Evolutionary conservation across 345 rosid species (phyloP).

Genomic region (Combretum micranthum): DNA sequence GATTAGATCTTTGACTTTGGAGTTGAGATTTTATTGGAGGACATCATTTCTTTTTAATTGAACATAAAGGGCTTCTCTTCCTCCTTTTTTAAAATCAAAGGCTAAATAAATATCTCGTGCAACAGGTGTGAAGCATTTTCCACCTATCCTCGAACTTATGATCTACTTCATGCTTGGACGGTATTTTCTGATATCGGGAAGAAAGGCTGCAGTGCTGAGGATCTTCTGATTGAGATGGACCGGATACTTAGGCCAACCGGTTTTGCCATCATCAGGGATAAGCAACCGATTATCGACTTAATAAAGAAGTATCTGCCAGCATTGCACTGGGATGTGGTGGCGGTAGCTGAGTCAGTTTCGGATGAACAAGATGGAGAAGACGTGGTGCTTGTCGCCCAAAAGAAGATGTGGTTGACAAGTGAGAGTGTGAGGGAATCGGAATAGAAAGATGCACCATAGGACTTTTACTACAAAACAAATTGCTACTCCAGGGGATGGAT

Average conservation of each 20-base stretch:
- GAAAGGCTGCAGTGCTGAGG: slow-evolving; percentile 76
- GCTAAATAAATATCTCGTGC: background rate
- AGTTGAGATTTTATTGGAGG: too few relatives aligned
- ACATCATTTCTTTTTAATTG: too few relatives aligned
- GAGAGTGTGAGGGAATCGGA: slow-evolving; percentile 66
- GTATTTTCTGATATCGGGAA: slow-evolving; percentile 57
- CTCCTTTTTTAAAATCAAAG: too few relatives aligned
- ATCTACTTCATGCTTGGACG: slow-evolving; percentile 75
- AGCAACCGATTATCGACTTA: slow-evolving; percentile 45
- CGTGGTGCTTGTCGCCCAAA: slow-evolving; percentile 48
- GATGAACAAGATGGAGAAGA: slow-evolving; percentile 60
- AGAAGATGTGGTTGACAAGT: slow-evolving; percentile 83
- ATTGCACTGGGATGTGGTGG: slow-evolving; percentile 81
- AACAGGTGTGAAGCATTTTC: slow-evolving; percentile 93
- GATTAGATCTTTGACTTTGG: too few relatives aligned
- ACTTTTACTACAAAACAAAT: background rate
- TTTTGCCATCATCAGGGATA: slow-evolving; percentile 66
- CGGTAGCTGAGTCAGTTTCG: slow-evolving; percentile 30
- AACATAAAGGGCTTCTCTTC: too few relatives aligned
- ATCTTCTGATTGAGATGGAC: slow-evolving; percentile 87
- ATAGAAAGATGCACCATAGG: slow-evolving; percentile 15
- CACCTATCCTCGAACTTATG: slow-evolving; percentile 87
- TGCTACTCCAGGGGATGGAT: slow-evolving; percentile 5
- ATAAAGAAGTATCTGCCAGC: slow-evolving; percentile 63
- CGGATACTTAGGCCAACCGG: slow-evolving; percentile 89